phyloP scores from a whole-genome alignment of 345 rosid species.

The Gossypium herbaceum region DNA sequence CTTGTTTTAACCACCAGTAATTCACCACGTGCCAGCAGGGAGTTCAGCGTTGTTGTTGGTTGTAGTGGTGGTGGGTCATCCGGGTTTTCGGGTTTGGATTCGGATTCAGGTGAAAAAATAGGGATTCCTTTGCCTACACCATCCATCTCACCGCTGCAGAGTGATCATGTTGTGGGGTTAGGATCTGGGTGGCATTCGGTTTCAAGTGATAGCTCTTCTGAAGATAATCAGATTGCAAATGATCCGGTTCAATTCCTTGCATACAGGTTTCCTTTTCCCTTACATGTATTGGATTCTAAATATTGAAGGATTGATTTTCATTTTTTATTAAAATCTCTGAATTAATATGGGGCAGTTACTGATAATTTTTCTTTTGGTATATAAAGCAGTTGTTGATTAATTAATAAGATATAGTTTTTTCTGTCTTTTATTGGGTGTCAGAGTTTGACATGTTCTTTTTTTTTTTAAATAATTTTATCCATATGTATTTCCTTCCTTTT shows the following conservation, averaged over 20 bases:
- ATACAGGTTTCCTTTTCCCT: slow-evolving; percentile 39
- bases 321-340: not conserved
- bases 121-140: slow-evolving; percentile 82
- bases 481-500: not conserved
- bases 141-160: slow-evolving; percentile 33
- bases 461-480: not conserved
- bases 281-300: not conserved
- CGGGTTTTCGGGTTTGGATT: slow-evolving; percentile 68
- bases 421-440: not conserved
- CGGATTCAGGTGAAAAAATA: slow-evolving; percentile 55
- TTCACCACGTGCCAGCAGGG: slow-evolving; percentile 53
- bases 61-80: slow-evolving; percentile 40
- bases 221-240: slow-evolving; percentile 47
- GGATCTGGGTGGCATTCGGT: slow-evolving; percentile 66
- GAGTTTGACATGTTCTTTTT: slow-evolving; percentile 4
- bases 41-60: slow-evolving; percentile 25
- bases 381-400: not conserved
- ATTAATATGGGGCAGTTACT: not conserved
- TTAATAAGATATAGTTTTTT: not conserved
- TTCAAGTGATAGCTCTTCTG: slow-evolving; percentile 81
- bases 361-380: not conserved
- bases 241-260: slow-evolving; percentile 39
- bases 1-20: slow-evolving; percentile 23
- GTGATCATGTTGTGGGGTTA: slow-evolving; percentile 34
- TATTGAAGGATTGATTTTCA: not conserved